Base-by-base conservation (phyloP, 2,329 filamentous ascomycete species). In the Metarhizium guizhouense region DNA sequence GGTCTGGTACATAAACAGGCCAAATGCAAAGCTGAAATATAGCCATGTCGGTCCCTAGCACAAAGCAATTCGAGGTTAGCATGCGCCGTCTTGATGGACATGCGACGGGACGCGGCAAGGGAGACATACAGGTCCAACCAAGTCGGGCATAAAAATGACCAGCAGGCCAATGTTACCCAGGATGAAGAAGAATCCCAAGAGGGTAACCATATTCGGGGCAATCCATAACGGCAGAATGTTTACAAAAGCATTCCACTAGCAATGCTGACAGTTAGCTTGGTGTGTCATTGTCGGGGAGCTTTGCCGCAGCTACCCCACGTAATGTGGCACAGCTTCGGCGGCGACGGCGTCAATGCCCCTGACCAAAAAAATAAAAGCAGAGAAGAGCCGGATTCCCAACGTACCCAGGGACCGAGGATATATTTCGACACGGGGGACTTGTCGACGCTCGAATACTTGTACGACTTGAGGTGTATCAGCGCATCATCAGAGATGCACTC, bases 371-470 rank as follows among this genome's bases (percentile, higher is more conserved):
- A 25, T 25, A 11, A 11, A 25, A 16, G 10, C 7, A 51, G 38
- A 8, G 16, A n/a, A 34, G 34, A 43, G 51, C 16, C 51, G 57
- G 38, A 47, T 55, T 25, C 29, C 58, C 57, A 29, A 75, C 87
- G 71, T 87, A 97, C 94, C 77, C 96, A 99, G 68, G 95, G 93
- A 63, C 87, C 88, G 52, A 99, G 81, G 68, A 99, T 89, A 73
- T 97, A 95, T 71, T 92, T 83, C 56, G 94, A 97, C 57, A 96
- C 84, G 59, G 88, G 87, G 52, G 92, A 96, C 74, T 96, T 93
- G 78, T 99, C 94, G 72, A 99, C 91, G 66, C 88, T 90, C 64
- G 91, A 95, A 74, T 99, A 99, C 70, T 96, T 95, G 84, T 99
- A 99, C 58, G 87, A 86, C 74, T 91, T 94, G 65, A 99, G 85